Conservation (phyloP, 768 basidiomycete species). For the Pisolithus albus region DNA sequence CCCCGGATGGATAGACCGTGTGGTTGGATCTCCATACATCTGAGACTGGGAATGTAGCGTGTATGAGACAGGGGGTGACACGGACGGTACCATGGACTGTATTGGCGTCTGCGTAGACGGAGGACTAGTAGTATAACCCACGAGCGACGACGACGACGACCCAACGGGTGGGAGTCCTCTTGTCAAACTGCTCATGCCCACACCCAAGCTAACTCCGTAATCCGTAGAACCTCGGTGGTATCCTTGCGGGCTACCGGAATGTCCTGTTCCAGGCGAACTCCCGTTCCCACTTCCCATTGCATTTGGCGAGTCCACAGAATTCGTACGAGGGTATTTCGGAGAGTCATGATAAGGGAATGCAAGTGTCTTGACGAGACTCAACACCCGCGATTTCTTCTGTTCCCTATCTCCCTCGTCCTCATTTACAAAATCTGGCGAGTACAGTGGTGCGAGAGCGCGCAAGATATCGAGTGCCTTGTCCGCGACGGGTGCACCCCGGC, state of each 20-base stretch:
- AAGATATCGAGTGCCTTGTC: constrained; percentile 73
- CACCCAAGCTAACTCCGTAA: constrained; percentile 7
- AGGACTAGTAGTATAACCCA: constrained; percentile 11
- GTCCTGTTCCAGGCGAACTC: constrained; percentile 53
- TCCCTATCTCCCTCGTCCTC: constrained; percentile 46
- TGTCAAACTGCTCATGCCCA: constrained; percentile 6
- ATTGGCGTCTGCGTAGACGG: constrained; percentile 10
- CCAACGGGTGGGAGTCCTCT: constrained; percentile 12
- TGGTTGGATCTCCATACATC: constrained; percentile 16
- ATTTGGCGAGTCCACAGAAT: constrained; percentile 42
- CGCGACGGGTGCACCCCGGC: constrained; percentile 57
- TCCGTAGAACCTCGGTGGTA: constrained; percentile 21
- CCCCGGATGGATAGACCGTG: constrained; percentile 7
- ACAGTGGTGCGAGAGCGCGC: constrained; percentile 65
- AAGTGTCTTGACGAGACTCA: constrained; percentile 64
- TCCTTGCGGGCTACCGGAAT: constrained; percentile 48
- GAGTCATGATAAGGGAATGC: constrained; percentile 79
- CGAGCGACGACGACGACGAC: constrained; percentile 19
- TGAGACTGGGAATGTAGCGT: constrained; percentile 20
- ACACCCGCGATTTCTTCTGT: constrained; percentile 52
- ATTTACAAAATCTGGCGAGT: constrained; percentile 53
- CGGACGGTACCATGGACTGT: constrained; percentile 14
- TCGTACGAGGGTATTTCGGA: constrained; percentile 44
- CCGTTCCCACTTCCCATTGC: constrained; percentile 36
- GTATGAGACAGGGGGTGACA: constrained; percentile 21